Conservation (phyloP, 148 eudicot genomes). For the Amaranthus hypochondriacus region DNA sequence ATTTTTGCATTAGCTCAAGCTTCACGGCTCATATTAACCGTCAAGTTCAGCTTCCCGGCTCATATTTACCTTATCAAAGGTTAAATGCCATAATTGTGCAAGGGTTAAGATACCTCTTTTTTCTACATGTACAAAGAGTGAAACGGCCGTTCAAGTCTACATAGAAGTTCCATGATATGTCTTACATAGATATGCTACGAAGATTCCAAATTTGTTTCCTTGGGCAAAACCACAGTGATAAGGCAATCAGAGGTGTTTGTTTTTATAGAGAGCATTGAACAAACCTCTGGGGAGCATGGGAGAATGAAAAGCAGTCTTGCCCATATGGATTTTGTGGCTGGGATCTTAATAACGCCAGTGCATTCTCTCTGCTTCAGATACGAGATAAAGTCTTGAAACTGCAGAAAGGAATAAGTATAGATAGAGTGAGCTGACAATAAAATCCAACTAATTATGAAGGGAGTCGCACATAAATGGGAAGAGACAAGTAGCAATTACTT, state of each 20-base stretch:
- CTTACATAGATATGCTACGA: slow-evolving; percentile 22
- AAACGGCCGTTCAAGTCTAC: background rate
- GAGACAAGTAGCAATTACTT: background rate
- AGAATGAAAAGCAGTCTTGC: slow-evolving; percentile 82
- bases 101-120: background rate
- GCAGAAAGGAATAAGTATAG: slow-evolving; percentile 13
- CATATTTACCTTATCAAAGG: too few species aligned
- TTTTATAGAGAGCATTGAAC: slow-evolving; percentile 61
- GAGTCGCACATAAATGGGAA: background rate
- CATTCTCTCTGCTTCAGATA: slow-evolving; percentile 96
- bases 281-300: slow-evolving; percentile 64
- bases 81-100: too few species aligned
- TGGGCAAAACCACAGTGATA: slow-evolving; percentile 75
- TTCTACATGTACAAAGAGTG: background rate
- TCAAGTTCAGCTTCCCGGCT: too few species aligned
- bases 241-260: slow-evolving; percentile 65
- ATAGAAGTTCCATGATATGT: background rate
- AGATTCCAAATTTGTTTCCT: slow-evolving; percentile 63
- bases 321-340: slow-evolving; percentile 65
- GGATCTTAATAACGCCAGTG: slow-evolving; percentile 91
- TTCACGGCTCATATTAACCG: too few species aligned
- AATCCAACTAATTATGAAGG: background rate
- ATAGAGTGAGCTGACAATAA: slow-evolving; percentile 10
- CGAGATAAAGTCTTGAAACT: slow-evolving; percentile 89
- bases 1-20: too few species aligned